These are phyloP conservation scores for Dendrostoma leiphaemia DNA, from an alignment of 2,329 filamentous ascomycete species.

Conservation along the genomic window DNA sequence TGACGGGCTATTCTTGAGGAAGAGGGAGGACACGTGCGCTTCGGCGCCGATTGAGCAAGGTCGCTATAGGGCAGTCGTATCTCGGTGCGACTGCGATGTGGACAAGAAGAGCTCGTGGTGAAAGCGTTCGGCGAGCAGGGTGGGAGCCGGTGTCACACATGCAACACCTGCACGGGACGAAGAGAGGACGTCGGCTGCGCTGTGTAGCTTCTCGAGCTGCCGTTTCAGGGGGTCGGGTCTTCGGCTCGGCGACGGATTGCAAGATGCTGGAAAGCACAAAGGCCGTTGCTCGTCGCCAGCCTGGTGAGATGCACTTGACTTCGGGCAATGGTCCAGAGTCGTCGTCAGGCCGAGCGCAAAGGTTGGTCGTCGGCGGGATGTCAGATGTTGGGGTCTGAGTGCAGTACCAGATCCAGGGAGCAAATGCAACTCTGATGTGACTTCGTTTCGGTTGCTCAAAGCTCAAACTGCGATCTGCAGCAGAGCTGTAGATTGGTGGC, in stretches of 20 bases:
- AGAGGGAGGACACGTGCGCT: background rate
- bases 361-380: background rate
- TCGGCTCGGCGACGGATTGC: too few species aligned
- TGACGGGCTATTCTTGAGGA: conserved; percentile 30
- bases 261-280: background rate
- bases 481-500: background rate
- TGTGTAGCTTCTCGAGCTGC: background rate
- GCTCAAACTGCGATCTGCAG: background rate
- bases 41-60: background rate
- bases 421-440: background rate
- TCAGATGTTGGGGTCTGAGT: too few species aligned
- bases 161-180: background rate
- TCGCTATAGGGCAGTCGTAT: background rate
- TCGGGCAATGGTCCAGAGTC: background rate
- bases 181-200: background rate
- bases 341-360: background rate
- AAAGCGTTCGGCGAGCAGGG: background rate
- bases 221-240: too few species aligned
- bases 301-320: background rate
- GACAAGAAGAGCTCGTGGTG: too few species aligned
- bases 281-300: background rate
- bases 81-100: background rate
- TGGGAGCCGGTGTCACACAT: background rate
- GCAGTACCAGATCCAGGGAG: background rate
- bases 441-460: too few species aligned